These are phyloP conservation scores for Zalaria sp. DNA, from an alignment of 2,329 filamentous ascomycete genomes.

Conservation along the genomic window DNA sequence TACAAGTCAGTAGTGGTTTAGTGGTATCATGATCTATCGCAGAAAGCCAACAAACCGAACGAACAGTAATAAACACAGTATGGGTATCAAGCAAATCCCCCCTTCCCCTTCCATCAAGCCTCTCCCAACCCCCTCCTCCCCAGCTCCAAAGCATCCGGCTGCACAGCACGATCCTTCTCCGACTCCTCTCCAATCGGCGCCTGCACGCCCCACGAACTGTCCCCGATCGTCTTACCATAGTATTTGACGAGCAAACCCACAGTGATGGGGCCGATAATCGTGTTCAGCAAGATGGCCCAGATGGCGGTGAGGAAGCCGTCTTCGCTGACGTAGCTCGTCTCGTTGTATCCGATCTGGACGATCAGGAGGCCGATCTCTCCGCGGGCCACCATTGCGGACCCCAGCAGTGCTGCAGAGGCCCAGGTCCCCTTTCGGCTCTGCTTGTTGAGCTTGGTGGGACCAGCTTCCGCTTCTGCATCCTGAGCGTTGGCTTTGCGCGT, in stretches of 20 bases:
- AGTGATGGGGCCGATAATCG: slow-evolving; percentile 12
- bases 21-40: too few relatives aligned
- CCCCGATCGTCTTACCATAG: slow-evolving; percentile 9
- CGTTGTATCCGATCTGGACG: slow-evolving; percentile 16
- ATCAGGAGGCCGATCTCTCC: slow-evolving; percentile 17
- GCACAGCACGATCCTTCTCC: too few relatives aligned
- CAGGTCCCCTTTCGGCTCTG: neutral
- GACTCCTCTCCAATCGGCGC: too few relatives aligned
- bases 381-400: slow-evolving; percentile 15
- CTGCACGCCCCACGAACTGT: slow-evolving; percentile 8
- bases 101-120: too few relatives aligned
- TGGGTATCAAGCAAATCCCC: too few relatives aligned
- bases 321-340: slow-evolving; percentile 13
- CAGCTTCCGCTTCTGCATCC: too few relatives aligned
- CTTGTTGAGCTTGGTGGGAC: too few relatives aligned
- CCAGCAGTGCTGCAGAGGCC: slow-evolving; percentile 7
- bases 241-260: slow-evolving; percentile 13
- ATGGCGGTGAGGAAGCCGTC: slow-evolving; percentile 13
- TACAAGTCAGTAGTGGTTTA: too few relatives aligned
- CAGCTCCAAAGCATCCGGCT: too few relatives aligned
- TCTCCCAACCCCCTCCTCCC: too few relatives aligned
- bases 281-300: slow-evolving; percentile 14
- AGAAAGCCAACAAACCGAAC: too few relatives aligned
- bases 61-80: too few relatives aligned
- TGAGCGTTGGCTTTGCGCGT: neutral